Conservation (phyloP, 345 rosid species). For the Eucalyptus lansdowneana region DNA sequence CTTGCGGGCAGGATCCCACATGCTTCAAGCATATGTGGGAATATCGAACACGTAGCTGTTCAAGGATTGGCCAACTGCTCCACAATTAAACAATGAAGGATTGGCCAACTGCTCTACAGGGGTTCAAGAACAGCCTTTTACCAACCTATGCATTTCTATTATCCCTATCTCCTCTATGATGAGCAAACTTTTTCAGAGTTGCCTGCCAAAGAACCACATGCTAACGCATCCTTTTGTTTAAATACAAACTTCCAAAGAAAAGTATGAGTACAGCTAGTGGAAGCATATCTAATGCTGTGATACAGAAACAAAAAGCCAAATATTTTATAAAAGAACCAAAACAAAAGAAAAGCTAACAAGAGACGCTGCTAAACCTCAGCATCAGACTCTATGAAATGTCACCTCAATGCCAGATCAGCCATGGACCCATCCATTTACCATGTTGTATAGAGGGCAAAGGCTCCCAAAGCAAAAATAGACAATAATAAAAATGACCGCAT, state of each 20-base stretch:
- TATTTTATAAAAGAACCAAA: background rate
- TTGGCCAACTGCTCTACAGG: background rate
- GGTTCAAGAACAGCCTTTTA: background rate
- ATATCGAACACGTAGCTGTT: background rate
- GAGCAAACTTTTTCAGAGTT: background rate
- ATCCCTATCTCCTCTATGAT: background rate
- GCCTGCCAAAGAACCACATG: background rate
- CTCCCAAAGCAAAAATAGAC: background rate
- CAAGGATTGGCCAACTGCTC: background rate
- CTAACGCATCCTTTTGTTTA: background rate
- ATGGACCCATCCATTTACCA: background rate
- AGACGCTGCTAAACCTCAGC: background rate
- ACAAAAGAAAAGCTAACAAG: background rate
- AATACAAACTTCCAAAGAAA: background rate
- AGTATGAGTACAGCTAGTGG: background rate
- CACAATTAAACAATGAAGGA: background rate
- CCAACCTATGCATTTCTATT: background rate
- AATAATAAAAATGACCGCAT: background rate
- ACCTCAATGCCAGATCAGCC: background rate
- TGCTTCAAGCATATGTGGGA: background rate
- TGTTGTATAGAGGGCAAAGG: background rate
- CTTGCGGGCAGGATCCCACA: background rate
- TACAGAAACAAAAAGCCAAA: background rate
- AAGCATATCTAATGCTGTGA: background rate
- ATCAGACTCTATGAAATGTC: background rate